Conservation (phyloP, 352 stramenopile genomes). For the Pythium coloratum region DNA sequence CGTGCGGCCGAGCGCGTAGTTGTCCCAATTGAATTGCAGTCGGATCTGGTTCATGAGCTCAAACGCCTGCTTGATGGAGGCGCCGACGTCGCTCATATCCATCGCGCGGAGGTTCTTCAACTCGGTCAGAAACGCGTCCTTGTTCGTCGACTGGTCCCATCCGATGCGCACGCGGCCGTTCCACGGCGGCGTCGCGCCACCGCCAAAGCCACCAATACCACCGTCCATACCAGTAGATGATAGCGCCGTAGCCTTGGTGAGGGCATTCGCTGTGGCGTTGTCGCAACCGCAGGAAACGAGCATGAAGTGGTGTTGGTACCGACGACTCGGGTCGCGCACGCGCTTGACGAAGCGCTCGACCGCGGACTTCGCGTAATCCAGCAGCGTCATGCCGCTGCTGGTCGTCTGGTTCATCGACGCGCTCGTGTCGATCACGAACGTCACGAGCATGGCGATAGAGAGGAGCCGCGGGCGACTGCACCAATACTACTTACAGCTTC, state of each 20-base stretch:
- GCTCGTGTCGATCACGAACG: constrained; percentile 89
- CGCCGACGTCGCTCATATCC: constrained; percentile 78
- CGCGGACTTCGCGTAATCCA: constrained; percentile 88
- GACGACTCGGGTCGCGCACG: constrained; percentile 74
- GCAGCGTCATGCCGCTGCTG: constrained; percentile 85
- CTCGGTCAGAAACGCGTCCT: constrained; percentile 76
- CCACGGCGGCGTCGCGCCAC: constrained; percentile 30
- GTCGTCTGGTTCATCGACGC: constrained; percentile 91
- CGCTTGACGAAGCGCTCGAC: constrained; percentile 89
- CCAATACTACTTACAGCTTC: not conserved
- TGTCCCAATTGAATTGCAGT: constrained; percentile 88
- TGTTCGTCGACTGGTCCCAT: constrained; percentile 87
- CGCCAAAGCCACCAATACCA: not conserved
- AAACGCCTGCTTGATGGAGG: constrained; percentile 74
- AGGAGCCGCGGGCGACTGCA: not conserved
- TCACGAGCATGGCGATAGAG: constrained; percentile 71
- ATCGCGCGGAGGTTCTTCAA: constrained; percentile 83
- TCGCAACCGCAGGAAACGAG: constrained; percentile 74
- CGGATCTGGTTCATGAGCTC: constrained; percentile 90
- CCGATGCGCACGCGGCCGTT: constrained; percentile 77
- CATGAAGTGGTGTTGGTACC: constrained; percentile 90
- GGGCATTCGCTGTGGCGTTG: constrained; percentile 29
- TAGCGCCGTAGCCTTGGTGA: constrained; percentile 11
- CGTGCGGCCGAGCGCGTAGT: constrained; percentile 72
- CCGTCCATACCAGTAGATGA: not conserved